Evolutionary conservation across 345 rosid species (phyloP), one percentile per base, ranked within the genome.

Genomic region (Brassica cretica): DNA sequence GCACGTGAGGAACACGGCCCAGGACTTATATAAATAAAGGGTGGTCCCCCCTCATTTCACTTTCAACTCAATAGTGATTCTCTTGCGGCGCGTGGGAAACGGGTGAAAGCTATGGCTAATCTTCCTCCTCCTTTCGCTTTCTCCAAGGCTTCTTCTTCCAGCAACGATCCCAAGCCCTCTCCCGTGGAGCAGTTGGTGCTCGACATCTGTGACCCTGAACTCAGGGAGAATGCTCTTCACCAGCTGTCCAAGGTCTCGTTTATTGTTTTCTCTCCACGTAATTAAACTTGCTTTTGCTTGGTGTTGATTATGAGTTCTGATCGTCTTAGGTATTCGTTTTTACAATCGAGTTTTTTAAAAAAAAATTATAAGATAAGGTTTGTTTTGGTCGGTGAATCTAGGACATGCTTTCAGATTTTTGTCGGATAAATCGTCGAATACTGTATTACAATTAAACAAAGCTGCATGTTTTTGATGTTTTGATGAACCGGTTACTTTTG

Each of bases 141-240:
- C 51, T 12, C 51, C 15, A 44, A 11, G 78, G 9, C 85, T 66
- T 75, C 82, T 66, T 75, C 82, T 41, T 69, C 82, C 15, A 81
- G 35, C 81, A 90, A 86, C 80, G 97, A 91, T 78, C 85, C 85
- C 73, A 94, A 86, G 58, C 76, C 82, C 84, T 83, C 87, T 7
- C 74, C 94, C 0, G 94, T 86, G 2, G 96, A 95, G 85, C 89
- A 91, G 33, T 79, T 93, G 84, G 89, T 93, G 8, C 91, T 89
- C 74, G 91, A 95, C 64, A 88, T 91, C 63, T 82, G 83, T 70
- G 86, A 86, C 70, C 90, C 96, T 0, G 93, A 89, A 73, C 95
- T 90, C 80, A 89, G 92, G 12, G 98, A 93, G 71, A 86, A 85
- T 46, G 98, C 94, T 53, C 89, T 93, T 55, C 85, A 79, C 19